A percentile compares a stretch with the other conserved stretches of the same genome.
phyloP scores from a whole-genome alignment of 1,284 basidiomycete species.

The Ceratobasidium sp. region DNA sequence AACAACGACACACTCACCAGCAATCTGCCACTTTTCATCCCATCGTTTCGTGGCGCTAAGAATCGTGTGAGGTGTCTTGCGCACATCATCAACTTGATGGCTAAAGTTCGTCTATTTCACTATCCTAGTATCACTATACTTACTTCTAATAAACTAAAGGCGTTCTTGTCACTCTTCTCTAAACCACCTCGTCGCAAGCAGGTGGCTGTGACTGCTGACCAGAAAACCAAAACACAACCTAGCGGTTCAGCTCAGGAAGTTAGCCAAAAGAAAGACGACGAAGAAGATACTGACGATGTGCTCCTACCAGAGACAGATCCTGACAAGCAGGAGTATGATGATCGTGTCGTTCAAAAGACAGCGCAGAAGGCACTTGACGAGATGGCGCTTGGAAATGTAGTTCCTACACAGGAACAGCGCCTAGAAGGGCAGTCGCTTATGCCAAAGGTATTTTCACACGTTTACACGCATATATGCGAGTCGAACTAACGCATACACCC shows the following conservation, averaged over 20 bases:
- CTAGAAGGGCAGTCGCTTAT: not conserved
- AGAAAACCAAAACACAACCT: not conserved
- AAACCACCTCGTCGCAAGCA: too few relatives aligned
- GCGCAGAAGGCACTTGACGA: not conserved
- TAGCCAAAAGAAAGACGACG: too few relatives aligned
- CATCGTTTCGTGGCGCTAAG: slow-evolving; percentile 13
- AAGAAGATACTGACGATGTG: not conserved
- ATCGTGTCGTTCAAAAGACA: not conserved
- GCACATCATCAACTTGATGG: slow-evolving; percentile 31
- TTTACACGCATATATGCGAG: not conserved
- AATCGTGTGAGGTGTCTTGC: slow-evolving; percentile 11
- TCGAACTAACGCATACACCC: slow-evolving; percentile 9
- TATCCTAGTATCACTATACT: not conserved
- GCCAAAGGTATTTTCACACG: not conserved
- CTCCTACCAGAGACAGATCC: slow-evolving; percentile 1
- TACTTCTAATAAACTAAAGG: not conserved
- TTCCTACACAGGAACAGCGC: not conserved
- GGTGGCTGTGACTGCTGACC: too few relatives aligned
- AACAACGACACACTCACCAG: slow-evolving; percentile 21
- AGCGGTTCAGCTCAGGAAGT: too few relatives aligned
- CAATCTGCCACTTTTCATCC: not conserved
- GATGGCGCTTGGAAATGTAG: not conserved
- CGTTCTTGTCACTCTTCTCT: too few relatives aligned
- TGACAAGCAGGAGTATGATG: slow-evolving; percentile 8
- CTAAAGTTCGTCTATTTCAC: slow-evolving; percentile 12